Base-by-base conservation (phyloP, 257 asterid species). In the Lavandula angustifolia region DNA sequence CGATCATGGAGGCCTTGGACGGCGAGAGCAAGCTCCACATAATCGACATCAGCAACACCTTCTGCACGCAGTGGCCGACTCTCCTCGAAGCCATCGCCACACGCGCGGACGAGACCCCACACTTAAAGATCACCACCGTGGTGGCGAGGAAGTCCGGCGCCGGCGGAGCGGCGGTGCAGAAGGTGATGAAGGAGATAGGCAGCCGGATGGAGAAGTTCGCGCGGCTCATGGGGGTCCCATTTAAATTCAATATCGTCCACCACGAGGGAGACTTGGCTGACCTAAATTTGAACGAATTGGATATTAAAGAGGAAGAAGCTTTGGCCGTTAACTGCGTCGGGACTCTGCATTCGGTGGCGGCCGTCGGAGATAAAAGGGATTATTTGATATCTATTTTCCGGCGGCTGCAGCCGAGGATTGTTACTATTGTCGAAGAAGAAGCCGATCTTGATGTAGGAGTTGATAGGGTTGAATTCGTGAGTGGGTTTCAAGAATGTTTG, bases 11-110 rank as follows among this genome's bases (percentile, higher is more conserved):
- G 47, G 98, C 96, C 0, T 76, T 94, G 3, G 96, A 94, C 29
- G 99, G 99, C 1, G 95, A 90, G 59, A 22, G 46, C 41, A 83
- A 75, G 64, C 41, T 94, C 5, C 99, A 94, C 33, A 90, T 94
- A 3, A 62, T 94, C 27, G 99, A 94, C 65, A 56, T 94, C 1
- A 84, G 95, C 70, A 88, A 90, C 79, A 94, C 98, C 0, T 90
- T 74, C 52, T 90, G 98, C 80, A 90, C 99, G 1, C 99, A 94
- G 82, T 94, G 99, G 98, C 99, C 99, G 6, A 94, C 98, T 54
- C 68, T 94, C 11, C 79, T 94, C 0, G 99, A 94, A 78, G 96
- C 99, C n/a, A 79, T 94, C 27, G 98, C 99, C 14, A 94, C 98
- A 0, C 75, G 96, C 2, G 73, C 83, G 0, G 96, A 90, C 35